Base-by-base conservation (phyloP, 164 flowering plant genomes). In the Paratinospora sagittata region DNA sequence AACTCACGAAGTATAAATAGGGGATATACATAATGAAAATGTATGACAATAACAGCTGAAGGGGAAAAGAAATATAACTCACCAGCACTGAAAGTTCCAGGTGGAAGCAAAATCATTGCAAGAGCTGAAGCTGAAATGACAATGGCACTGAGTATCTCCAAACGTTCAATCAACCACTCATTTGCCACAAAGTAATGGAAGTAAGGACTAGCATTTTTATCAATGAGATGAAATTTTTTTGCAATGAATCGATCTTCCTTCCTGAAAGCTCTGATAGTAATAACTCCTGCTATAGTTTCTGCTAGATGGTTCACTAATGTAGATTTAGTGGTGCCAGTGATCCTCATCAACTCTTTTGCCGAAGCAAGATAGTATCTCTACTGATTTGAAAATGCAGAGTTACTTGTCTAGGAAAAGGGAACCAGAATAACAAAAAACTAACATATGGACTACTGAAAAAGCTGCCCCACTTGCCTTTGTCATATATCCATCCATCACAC, bases 131-230 rank as follows among this genome's bases (percentile, higher is more conserved):
- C 78, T 57, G 91, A 76, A 16, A 92, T 82, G 67, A 92, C 88
- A 41, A 70, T 36, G 21, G 96, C 90, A 76, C 89, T 76, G 13
- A 91, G 76, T 3, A 74, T 77, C 72, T 93, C 98, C 62, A 93
- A 70, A n/a, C 94, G 84, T 67, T 81, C 88, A 64, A 90, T 85
- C 82, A 90, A 73, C 96, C 98, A 91, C 70, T 91, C 94, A 70
- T 79, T 88, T 68, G 98, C 92, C 26, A 93, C 75, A 80, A 87
- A 86, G 62, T 63, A 86, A 66, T 90, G 91, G 75, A 90, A 90
- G 76, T 74, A 82, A 2, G 95, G 81, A 34, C 89, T 86, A 21
- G 90, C 89, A 84, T 93, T 87, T 70, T 76, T 74, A 70, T 93
- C 89, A 37, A 90, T 79, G 14, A 87, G 80, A 33, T 77, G 73